Evolutionary conservation across 108 stramenopile genomes (phyloP), one percentile per base, ranked within the genome.

Genomic region (Aurantiochytrium sp.): DNA sequence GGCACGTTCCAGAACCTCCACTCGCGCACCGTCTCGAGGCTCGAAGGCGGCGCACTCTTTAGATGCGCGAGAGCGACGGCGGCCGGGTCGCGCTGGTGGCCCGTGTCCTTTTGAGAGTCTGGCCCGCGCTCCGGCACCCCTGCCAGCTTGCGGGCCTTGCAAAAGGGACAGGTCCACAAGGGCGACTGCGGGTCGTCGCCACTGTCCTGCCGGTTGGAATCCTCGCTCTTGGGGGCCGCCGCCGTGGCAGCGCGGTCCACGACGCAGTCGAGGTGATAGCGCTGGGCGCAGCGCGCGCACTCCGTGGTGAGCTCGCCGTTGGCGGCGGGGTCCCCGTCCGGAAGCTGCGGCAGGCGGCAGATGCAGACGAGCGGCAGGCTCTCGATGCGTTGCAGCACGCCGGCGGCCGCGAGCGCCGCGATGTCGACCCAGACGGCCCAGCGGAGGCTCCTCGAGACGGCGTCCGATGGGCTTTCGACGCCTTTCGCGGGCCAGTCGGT

Each of bases 381-480:
- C 39, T 81, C 45, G 42, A 81, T 41, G 3, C 73, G 39, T n/a
- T 41, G 42, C 39, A 41, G 19, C 42, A 81, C 12, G 39, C 73
- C 73, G 6, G 39, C 45, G 32, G 73, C 45, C 17, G 6, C 73
- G 2, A 41, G 45, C 27, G 42, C n/a, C 10, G 42, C 42, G n/a
- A 81, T 6, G 24, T 81, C 73, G 24, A 81, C 24, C 73, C 73
- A 81, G 36, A 48, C 24, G 45, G 73, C 73, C 73, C 73, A 81
- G 39, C 45, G 39, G 10, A 81, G 24, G 45, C 42, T 22, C 36
- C 45, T 12, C 10, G 73, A 27, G 42, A 81, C 24, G n/a, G 39
- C 21, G 32, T 81, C 73, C 6, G 39, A n/a, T 12, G 73, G 19
- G 3, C 45, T 48, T 3, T 81, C 73, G 34, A 65, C 15, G n/a